phyloP scores from a whole-genome alignment of 2,329 filamentous ascomycete genomes.

The Blumeriella jaapii region DNA sequence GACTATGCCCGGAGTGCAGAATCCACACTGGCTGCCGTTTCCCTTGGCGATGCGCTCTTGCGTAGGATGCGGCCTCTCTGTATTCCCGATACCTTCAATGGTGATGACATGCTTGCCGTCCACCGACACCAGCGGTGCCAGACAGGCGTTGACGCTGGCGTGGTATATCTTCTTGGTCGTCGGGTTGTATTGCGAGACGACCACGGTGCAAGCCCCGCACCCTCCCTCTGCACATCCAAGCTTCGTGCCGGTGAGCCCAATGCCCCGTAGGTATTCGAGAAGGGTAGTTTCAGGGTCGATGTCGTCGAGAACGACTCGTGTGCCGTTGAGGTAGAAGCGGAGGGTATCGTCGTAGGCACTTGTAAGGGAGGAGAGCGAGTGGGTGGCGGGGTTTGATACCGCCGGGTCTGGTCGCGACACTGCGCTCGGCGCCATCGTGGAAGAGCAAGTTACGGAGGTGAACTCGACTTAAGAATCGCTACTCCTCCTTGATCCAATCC shows the following conservation, averaged over 20 bases:
- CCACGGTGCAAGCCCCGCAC: constrained; percentile 91
- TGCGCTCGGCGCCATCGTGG: constrained; percentile 44
- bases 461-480: too few species aligned
- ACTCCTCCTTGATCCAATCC: too few species aligned
- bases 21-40: constrained; percentile 85
- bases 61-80: constrained; percentile 73
- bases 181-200: constrained; percentile 86
- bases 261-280: constrained; percentile 82
- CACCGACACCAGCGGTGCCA: constrained; percentile 83
- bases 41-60: constrained; percentile 86
- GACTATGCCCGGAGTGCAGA: constrained; percentile 95
- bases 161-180: constrained; percentile 82
- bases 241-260: constrained; percentile 92
- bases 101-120: constrained; percentile 98
- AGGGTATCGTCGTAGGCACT: constrained; percentile 76
- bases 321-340: constrained; percentile 90
- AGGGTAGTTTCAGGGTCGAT: constrained; percentile 87
- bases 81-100: constrained; percentile 87
- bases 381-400: constrained; percentile 22
- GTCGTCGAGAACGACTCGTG: constrained; percentile 72
- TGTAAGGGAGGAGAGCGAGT: constrained; percentile 51
- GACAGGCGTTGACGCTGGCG: constrained; percentile 90
- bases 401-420: constrained; percentile 40
- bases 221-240: constrained; percentile 93
- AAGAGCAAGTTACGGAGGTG: too few species aligned